phyloP scores from a whole-genome alignment of 225 moss, liverwort and hornwort species.

The Polytrichum commune region DNA sequence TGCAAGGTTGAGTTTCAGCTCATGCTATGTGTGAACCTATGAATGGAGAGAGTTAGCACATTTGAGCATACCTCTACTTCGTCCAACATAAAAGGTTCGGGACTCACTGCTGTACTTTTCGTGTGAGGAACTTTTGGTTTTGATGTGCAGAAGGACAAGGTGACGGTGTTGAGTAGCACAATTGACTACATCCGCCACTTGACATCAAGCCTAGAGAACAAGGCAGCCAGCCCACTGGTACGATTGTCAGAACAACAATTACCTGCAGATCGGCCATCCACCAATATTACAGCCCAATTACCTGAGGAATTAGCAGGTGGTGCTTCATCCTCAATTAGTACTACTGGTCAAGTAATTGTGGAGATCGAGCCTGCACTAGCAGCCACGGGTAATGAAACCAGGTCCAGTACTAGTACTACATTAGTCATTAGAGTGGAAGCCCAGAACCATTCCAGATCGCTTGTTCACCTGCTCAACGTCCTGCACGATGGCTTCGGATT shows the following conservation, averaged over 20 bases:
- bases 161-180: slow-evolving; percentile 42
- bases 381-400: background rate
- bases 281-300: background rate
- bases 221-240: slow-evolving; percentile 1
- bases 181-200: slow-evolving; percentile 50
- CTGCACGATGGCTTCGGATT: slow-evolving; percentile 15
- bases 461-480: slow-evolving; percentile 29
- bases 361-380: background rate
- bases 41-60: no score
- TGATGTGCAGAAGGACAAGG: slow-evolving; percentile 49
- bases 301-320: slow-evolving; percentile 1
- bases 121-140: no score
- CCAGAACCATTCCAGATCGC: slow-evolving; percentile 15
- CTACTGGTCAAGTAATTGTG: slow-evolving; percentile 2
- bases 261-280: no score
- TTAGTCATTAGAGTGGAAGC: slow-evolving; percentile 35
- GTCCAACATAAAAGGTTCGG: no score
- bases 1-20: no score
- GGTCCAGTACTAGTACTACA: background rate
- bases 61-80: no score
- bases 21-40: no score
- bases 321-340: slow-evolving; percentile 12
- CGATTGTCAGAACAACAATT: slow-evolving; percentile 3
- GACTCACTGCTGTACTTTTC: no score
- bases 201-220: slow-evolving; percentile 10